These are phyloP conservation scores for Fragilaria crotonensis DNA, from an alignment of 108 stramenopile species.

Conservation along the genomic window DNA sequence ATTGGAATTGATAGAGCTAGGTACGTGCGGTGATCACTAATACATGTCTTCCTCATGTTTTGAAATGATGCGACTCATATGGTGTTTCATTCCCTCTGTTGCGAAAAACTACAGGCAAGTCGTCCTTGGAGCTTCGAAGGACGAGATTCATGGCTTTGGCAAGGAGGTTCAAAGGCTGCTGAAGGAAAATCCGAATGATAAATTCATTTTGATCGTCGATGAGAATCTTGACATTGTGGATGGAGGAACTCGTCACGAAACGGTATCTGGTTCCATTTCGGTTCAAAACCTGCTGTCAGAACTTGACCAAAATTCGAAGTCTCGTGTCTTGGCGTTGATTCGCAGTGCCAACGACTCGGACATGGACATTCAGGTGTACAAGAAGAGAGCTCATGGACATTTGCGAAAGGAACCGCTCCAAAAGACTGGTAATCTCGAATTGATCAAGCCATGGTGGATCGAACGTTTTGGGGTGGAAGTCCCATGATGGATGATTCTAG, in stretches of 20 bases:
- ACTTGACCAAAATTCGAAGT: constrained; percentile 10
- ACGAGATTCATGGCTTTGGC: constrained; percentile 43
- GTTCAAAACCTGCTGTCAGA: constrained; percentile 11
- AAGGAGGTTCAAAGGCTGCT: constrained; percentile 27
- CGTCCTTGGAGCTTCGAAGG: constrained; percentile 35
- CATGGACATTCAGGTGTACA: constrained; percentile 31
- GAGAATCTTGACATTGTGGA: constrained; percentile 59
- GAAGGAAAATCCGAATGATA: constrained; percentile 26
- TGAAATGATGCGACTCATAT: no score
- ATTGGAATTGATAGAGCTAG: constrained; percentile 27
- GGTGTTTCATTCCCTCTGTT: no score
- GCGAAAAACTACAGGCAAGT: no score
- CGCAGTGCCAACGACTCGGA: constrained; percentile 51
- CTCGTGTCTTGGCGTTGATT: constrained; percentile 23
- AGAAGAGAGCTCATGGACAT: constrained; percentile 41
- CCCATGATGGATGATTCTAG: background rate
- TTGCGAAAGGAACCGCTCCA: constrained; percentile 45
- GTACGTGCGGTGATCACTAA: no score
- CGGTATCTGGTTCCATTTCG: constrained; percentile 37
- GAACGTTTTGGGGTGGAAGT: constrained; percentile 1
- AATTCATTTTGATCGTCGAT: constrained; percentile 47
- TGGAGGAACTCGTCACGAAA: constrained; percentile 26
- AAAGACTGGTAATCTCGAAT: constrained; percentile 32
- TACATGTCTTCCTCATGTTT: no score
- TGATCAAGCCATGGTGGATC: constrained; percentile 46